Conservation (phyloP, 2,329 filamentous ascomycete species). For the Aspergillus unguis region DNA sequence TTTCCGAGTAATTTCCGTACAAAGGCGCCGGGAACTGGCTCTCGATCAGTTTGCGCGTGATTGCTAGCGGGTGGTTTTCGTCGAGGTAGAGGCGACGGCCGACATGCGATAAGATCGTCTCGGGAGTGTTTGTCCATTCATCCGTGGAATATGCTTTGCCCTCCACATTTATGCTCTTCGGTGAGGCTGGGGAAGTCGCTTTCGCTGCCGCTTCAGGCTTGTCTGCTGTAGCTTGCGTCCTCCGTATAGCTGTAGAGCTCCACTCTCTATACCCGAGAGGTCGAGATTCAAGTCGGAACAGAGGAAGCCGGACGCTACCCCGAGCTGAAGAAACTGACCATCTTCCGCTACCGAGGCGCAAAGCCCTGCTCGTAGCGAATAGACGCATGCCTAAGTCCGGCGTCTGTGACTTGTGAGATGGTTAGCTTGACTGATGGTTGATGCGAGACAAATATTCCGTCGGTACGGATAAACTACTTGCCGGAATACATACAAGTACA, state of each 20-base stretch:
- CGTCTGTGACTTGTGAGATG: not conserved
- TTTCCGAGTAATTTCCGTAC: constrained; percentile 72
- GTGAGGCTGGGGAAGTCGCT: not conserved
- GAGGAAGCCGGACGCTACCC: constrained; percentile 22
- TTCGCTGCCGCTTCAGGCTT: constrained; percentile 8
- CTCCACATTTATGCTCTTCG: constrained; percentile 54
- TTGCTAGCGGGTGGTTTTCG: constrained; percentile 81
- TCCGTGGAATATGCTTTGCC: constrained; percentile 66
- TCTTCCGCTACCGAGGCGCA: constrained; percentile 35
- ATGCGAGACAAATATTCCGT: constrained; percentile 9
- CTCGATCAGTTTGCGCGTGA: constrained; percentile 90
- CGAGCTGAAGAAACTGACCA: constrained; percentile 30
- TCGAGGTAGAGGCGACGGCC: constrained; percentile 83
- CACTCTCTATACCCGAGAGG: constrained; percentile 24
- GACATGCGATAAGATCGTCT: constrained; percentile 70
- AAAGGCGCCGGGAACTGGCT: constrained; percentile 72
- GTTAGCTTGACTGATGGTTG: not conserved
- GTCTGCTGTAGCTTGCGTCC: constrained; percentile 17
- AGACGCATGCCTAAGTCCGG: constrained; percentile 32
- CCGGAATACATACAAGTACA: not conserved
- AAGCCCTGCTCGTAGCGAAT: constrained; percentile 38
- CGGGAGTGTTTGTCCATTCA: constrained; percentile 78
- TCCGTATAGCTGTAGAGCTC: constrained; percentile 34
- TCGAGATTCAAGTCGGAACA: constrained; percentile 18
- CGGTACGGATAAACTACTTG: constrained; percentile 8